A percentile compares a stretch with the other conserved stretches of the same genome.
phyloP scores from a whole-genome alignment of 495 filamentous ascomycete genomes.

The Xylaria flabelliformis region DNA sequence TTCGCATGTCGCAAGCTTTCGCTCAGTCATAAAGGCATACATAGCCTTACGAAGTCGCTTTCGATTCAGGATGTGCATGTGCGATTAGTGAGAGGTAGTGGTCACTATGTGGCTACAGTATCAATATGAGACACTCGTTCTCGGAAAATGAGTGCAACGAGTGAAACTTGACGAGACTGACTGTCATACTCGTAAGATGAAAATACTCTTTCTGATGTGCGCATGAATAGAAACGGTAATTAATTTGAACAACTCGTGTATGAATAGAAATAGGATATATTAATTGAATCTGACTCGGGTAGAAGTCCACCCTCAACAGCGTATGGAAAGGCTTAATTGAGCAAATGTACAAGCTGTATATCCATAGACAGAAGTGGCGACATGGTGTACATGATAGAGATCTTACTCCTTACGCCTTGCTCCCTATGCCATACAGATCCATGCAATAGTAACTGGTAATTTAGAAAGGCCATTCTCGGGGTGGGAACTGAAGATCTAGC shows the following conservation, averaged over 20 bases:
- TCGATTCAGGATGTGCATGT: background rate
- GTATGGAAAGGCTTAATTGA: no score
- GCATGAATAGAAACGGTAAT: background rate
- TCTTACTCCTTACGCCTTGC: constrained; percentile 2
- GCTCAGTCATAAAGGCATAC: background rate
- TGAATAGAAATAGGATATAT: background rate
- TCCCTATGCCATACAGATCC: background rate
- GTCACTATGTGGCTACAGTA: background rate
- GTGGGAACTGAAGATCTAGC: background rate
- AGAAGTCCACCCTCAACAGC: background rate
- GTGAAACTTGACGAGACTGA: background rate
- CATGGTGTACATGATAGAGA: background rate
- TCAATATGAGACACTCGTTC: background rate
- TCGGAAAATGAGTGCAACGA: background rate
- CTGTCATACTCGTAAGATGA: background rate
- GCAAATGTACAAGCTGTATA: background rate
- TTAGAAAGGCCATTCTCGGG: background rate
- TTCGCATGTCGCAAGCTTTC: background rate
- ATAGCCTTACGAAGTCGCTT: background rate
- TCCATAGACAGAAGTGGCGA: background rate
- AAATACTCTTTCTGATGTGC: background rate
- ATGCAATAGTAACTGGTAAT: background rate
- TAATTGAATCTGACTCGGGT: background rate
- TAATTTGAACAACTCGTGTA: background rate
- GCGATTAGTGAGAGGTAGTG: background rate